Conservation (phyloP, 2,329 filamentous ascomycete species). For the Trichophyton simii region DNA sequence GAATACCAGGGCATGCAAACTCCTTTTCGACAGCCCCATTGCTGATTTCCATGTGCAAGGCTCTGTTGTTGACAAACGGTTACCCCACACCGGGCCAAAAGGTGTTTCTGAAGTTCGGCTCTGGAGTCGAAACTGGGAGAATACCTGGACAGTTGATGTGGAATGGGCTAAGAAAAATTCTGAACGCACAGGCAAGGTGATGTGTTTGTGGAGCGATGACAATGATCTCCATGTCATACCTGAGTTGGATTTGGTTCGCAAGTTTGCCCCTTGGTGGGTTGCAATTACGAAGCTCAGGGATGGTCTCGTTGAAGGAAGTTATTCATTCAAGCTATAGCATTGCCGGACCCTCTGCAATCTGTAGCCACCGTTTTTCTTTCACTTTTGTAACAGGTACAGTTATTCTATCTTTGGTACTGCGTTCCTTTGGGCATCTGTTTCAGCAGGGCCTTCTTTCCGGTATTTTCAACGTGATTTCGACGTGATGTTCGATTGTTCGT, state of each 20-base stretch:
- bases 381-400: neutral
- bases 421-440: neutral
- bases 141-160: conserved; percentile 63
- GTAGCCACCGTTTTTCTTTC: neutral
- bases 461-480: neutral
- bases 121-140: conserved; percentile 71
- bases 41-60: conserved; percentile 51
- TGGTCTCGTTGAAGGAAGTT: conserved; percentile 70
- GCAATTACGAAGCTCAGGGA: conserved; percentile 62
- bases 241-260: conserved; percentile 65
- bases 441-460: neutral
- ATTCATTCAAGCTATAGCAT: conserved; percentile 39
- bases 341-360: neutral
- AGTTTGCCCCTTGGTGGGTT: conserved; percentile 69
- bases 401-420: neutral
- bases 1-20: conserved; percentile 66
- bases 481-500: neutral
- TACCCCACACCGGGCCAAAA: conserved; percentile 49
- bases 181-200: conserved; percentile 50
- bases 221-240: conserved; percentile 62
- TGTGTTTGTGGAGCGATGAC: conserved; percentile 79
- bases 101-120: conserved; percentile 60
- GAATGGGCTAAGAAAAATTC: conserved; percentile 43
- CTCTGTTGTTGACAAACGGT: conserved; percentile 46
- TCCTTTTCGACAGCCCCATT: conserved; percentile 60